phyloP scores from a whole-genome alignment of 352 stramenopile species.

The Globisporangium parvum region DNA sequence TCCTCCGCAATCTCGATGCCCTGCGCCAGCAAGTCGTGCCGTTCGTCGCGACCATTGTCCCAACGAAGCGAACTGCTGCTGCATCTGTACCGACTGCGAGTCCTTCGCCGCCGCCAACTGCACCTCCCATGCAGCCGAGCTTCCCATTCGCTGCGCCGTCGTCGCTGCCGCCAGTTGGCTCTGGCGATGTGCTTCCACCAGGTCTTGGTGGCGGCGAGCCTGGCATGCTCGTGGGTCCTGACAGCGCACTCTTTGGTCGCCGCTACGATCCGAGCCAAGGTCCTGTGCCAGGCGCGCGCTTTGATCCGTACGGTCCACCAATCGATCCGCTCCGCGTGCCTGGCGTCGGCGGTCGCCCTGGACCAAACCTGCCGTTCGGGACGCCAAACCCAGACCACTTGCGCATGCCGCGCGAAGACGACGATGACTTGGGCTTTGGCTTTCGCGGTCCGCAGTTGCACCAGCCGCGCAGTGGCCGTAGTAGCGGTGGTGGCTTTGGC shows the following conservation, averaged over 20 bases:
- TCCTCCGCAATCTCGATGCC: constrained; percentile 40
- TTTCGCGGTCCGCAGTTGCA: constrained; percentile 24
- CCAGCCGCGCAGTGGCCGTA: constrained; percentile 18
- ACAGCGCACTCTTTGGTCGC: constrained; percentile 67
- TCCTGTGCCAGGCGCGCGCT: constrained; percentile 66
- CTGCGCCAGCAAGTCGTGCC: constrained; percentile 46
- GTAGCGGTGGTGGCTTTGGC: constrained; percentile 20
- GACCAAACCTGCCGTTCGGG: constrained; percentile 62
- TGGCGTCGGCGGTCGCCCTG: constrained; percentile 36
- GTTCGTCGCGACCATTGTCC: constrained; percentile 52
- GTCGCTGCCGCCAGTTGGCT: constrained; percentile 27
- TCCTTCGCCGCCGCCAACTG: constrained; percentile 2
- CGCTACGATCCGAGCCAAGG: constrained; percentile 47
- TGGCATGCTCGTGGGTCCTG: constrained; percentile 66
- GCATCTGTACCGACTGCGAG: background rate
- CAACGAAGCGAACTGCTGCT: constrained; percentile 29
- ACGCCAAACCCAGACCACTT: constrained; percentile 74
- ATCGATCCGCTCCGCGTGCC: constrained; percentile 43
- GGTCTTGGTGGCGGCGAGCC: constrained; percentile 52
- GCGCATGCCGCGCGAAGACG: constrained; percentile 63
- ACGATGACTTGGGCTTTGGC: constrained; percentile 37
- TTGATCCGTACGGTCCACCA: constrained; percentile 76
- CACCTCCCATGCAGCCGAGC: background rate
- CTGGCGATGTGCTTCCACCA: constrained; percentile 61
- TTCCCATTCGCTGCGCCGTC: constrained; percentile 5